Base-by-base conservation (phyloP, 176 grass and related monocot genomes). In the Oryza rufipogon region DNA sequence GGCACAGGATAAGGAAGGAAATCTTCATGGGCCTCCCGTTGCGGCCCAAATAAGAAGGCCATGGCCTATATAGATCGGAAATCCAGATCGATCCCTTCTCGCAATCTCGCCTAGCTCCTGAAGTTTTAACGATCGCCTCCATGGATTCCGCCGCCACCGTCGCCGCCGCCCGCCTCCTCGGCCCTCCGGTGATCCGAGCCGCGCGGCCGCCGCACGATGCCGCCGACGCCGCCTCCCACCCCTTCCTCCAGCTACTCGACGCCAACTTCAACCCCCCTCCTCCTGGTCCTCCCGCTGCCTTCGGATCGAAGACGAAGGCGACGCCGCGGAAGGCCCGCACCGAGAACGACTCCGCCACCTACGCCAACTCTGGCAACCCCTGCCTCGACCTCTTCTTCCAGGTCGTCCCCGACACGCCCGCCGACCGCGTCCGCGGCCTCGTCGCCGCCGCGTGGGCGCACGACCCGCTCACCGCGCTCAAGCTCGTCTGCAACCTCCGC, bases 381-480 rank as follows among this genome's bases (percentile, higher is more conserved):
- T 92, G 90, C 83, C 73, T 95, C 8, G 90, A 95, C 80, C 90
- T 91, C 73, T 94, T 91, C 84, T 94, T 94, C 89, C 89, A 90
- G 69, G 78, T 93, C n/a, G 74, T 93, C 64, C 81, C 88, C 39
- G 63, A 70, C 39, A 86, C 88, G 11, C 49, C 78, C 0, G 15
- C 82, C 20, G 48, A 32, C 2, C 74, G 38, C 15, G 39, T 90
- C 19, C 74, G 28, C 9, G 8, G 7, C 11, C 77, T 87, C 19
- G 82, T 93, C 32, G 22, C 28, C 2, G 67, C 73, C 38, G 91
- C 91, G 12, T 93, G 91, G 88, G 73, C 26, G 3, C 68, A 86
- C 41, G 82, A 90, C 82, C 39, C 68, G 1, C 42, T 74, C 74
- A 86, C 81, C 33, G 74, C 91, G 3, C 85, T 93, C 73, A 88